Evolutionary conservation across 192 early-diverging fungal genomes (phyloP).

Genomic region (Rhizophagus sp.): DNA sequence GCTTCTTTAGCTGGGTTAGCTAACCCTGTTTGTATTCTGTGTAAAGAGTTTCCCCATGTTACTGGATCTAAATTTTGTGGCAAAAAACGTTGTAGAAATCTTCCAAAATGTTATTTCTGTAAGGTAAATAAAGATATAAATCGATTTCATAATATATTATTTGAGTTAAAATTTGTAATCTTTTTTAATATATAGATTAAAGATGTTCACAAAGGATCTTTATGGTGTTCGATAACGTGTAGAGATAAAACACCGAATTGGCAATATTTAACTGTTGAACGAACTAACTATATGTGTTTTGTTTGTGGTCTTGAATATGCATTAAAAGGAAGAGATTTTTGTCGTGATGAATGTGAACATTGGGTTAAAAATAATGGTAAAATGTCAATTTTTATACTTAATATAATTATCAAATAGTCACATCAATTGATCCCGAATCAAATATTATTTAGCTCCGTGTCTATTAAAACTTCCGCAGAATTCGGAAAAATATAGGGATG

Average conservation of each 20-base stretch:
- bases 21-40: neutral
- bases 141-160: neutral
- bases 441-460: conserved; percentile 11
- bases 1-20: neutral
- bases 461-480: conserved; percentile 7
- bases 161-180: neutral
- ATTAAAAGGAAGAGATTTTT: conserved; percentile 10
- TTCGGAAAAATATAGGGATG: conserved; percentile 22
- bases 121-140: conserved; percentile 2
- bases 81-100: conserved; percentile 2
- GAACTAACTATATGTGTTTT: conserved; percentile 4
- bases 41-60: conserved; percentile 11
- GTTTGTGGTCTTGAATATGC: neutral
- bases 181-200: neutral
- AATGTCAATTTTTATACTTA: neutral
- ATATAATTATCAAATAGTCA: neutral
- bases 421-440: neutral
- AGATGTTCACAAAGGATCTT: neutral
- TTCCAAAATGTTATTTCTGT: conserved; percentile 8
- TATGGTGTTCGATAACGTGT: conserved; percentile 15
- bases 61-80: conserved; percentile 16
- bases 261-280: neutral
- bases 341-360: neutral
- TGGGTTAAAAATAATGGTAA: neutral
- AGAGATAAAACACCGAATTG: conserved; percentile 16